Conservation (phyloP, 2,329 filamentous ascomycete genomes). For the Plenodomus tracheiphilus region DNA sequence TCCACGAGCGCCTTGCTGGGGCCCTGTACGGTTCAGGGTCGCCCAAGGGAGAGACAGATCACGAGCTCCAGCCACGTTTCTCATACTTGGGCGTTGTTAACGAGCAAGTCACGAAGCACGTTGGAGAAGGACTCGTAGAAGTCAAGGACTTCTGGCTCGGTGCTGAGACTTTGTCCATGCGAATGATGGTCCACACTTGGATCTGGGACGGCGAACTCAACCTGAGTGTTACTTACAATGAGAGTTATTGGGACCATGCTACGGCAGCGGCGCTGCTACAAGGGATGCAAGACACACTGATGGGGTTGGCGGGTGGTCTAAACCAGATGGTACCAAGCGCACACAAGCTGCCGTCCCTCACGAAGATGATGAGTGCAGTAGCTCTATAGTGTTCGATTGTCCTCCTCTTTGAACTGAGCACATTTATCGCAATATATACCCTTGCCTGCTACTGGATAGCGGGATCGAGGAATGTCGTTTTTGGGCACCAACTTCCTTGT, state of each 20-base stretch:
- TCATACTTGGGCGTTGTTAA: constrained; percentile 22
- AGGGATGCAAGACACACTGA: constrained; percentile 17
- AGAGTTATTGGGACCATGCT: constrained; percentile 25
- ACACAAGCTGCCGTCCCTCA: neutral
- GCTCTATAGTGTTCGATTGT: neutral
- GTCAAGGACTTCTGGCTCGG: constrained; percentile 29
- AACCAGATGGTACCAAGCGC: neutral
- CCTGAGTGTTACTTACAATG: constrained; percentile 26
- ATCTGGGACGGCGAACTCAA: constrained; percentile 22
- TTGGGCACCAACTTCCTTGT: too few relatives aligned
- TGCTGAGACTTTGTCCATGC: constrained; percentile 24
- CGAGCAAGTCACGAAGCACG: constrained; percentile 18
- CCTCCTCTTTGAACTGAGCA: too few relatives aligned
- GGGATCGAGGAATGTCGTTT: too few relatives aligned
- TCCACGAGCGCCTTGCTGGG: constrained; percentile 23
- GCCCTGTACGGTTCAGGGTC: constrained; percentile 1
- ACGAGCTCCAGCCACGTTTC: constrained; percentile 20
- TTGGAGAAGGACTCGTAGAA: constrained; percentile 16
- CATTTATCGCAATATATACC: too few relatives aligned
- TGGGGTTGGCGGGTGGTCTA: constrained; percentile 8
- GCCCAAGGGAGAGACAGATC: constrained; percentile 12
- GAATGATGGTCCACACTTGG: constrained; percentile 31
- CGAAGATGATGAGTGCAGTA: neutral
- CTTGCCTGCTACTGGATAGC: too few relatives aligned
- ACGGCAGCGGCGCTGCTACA: constrained; percentile 15